Conservation (phyloP, 495 filamentous ascomycete species). For the Daldinia bambusicola region DNA sequence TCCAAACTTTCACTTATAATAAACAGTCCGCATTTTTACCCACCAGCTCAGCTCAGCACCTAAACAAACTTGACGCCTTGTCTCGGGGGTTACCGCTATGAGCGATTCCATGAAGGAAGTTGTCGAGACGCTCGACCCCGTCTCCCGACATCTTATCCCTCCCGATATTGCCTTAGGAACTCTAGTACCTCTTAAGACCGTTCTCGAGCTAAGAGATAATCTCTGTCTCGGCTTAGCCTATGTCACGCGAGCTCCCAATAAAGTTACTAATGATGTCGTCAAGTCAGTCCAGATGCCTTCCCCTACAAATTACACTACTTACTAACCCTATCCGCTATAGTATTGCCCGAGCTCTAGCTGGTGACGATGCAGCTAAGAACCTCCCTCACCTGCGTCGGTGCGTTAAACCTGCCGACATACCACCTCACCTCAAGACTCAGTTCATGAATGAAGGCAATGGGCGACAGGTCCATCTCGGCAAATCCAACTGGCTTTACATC, state of each 20-base stretch:
- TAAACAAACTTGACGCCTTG: slow-evolving; percentile 35
- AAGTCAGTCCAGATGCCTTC: slow-evolving; percentile 54
- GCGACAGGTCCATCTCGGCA: slow-evolving; percentile 57
- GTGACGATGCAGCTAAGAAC: slow-evolving; percentile 59
- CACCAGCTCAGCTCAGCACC: slow-evolving; percentile 6
- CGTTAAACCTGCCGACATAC: slow-evolving; percentile 75
- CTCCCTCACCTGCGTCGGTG: slow-evolving; percentile 85
- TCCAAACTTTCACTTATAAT: not conserved
- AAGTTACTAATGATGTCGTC: slow-evolving; percentile 62
- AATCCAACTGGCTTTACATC: slow-evolving; percentile 61
- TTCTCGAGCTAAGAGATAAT: slow-evolving; percentile 62
- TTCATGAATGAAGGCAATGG: slow-evolving; percentile 61
- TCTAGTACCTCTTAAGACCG: slow-evolving; percentile 66
- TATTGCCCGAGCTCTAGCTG: slow-evolving; percentile 35
- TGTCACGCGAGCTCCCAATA: slow-evolving; percentile 63
- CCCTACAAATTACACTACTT: not conserved
- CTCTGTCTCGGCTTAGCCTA: slow-evolving; percentile 60
- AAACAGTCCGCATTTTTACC: not conserved
- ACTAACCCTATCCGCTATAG: slow-evolving; percentile 36
- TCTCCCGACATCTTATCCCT: slow-evolving; percentile 43
- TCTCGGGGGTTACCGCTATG: slow-evolving; percentile 47
- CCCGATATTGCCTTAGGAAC: slow-evolving; percentile 41
- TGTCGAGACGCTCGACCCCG: slow-evolving; percentile 49
- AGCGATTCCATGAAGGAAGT: slow-evolving; percentile 49
- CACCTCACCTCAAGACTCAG: slow-evolving; percentile 58